Base-by-base conservation (phyloP, 305 asterid species). In the Fraxinus albicans region DNA sequence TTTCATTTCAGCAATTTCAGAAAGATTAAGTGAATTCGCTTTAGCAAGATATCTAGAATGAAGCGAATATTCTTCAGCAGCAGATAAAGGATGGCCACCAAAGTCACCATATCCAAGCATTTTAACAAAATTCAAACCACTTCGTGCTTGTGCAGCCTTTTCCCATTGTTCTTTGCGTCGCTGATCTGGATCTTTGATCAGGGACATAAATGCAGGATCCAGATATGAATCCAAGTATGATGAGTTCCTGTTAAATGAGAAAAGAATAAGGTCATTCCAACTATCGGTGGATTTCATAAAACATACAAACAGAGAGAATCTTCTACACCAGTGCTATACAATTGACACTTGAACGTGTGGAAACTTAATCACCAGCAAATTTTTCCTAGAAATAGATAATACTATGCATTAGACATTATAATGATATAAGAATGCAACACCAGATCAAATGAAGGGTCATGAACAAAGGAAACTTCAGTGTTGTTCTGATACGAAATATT, bases 161-260 rank as follows among this genome's bases (percentile, higher is more conserved):
- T 95, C 97, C 98, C 99, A 96, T 79, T 94, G 98, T 88, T 96
- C 98, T 90, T 87, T 86, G 78, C 96, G 95, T 77, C 91, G 90
- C 93, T 96, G 96, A 82, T 97, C 99, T 60, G 99, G 99, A 85
- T 97, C 98, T 87, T 97, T 95, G 85, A 94, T 95, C 90, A 95
- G 85, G 85, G 99, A 97, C 99, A 97, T 94, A 88, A 97, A 97
- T 73, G 97, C 96, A 88, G 99, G 99, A 90, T 96, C 99, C 82
- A 95, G 86, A 86, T 93, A 96, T 73, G 98, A 85, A 79, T 90
- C 99, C 92, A 96, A 88, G 91, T 88, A 88, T 10, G 98, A 90
- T 0, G 98, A 88, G 80, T 89, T 87, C 95, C 98, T 93, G 89
- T 79, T 78, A 12, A 75, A 80, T 81, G 65, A 63, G 85, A 42